phyloP scores from a whole-genome alignment of 2,329 filamentous ascomycete genomes.

The Botrytis elliptica region DNA sequence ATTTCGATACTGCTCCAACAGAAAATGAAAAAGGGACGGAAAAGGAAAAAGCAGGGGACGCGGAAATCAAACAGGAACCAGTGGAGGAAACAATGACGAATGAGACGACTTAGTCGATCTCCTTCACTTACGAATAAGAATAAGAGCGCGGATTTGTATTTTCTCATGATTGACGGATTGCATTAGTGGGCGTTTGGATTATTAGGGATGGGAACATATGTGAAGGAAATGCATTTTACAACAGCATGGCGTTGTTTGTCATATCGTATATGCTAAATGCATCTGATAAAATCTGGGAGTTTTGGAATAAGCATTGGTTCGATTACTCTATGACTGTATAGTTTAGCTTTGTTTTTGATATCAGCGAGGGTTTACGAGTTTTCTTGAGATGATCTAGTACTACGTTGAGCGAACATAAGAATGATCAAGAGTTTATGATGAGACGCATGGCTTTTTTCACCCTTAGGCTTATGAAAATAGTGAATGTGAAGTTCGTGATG shows the following conservation, averaged over 20 bases:
- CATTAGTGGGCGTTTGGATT: slow-evolving; percentile 9
- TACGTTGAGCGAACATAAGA: not conserved
- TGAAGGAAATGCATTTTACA: not conserved
- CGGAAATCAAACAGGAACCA: slow-evolving; percentile 31
- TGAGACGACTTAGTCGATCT: slow-evolving; percentile 1
- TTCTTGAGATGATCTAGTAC: not conserved
- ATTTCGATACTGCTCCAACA: not conserved
- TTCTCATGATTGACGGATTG: slow-evolving; percentile 10
- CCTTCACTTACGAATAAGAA: slow-evolving; percentile 1
- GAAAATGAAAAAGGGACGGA: not conserved
- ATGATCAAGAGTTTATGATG: not conserved
- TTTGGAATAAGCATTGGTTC: not conserved
- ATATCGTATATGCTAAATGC: not conserved
- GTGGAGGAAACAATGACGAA: slow-evolving; percentile 2
- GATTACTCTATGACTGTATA: not conserved
- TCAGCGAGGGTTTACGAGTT: not conserved
- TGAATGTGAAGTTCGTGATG: not conserved
- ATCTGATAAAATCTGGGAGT: not conserved
- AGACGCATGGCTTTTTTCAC: not conserved
- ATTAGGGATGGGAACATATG: not conserved
- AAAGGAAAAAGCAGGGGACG: not conserved
- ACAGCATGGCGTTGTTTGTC: not conserved
- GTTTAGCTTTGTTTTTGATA: not conserved
- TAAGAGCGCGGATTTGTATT: not conserved
- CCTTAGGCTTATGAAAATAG: not conserved